Evolutionary conservation across 139 green algal species (phyloP).

Genomic region (Chlorella sp.): DNA sequence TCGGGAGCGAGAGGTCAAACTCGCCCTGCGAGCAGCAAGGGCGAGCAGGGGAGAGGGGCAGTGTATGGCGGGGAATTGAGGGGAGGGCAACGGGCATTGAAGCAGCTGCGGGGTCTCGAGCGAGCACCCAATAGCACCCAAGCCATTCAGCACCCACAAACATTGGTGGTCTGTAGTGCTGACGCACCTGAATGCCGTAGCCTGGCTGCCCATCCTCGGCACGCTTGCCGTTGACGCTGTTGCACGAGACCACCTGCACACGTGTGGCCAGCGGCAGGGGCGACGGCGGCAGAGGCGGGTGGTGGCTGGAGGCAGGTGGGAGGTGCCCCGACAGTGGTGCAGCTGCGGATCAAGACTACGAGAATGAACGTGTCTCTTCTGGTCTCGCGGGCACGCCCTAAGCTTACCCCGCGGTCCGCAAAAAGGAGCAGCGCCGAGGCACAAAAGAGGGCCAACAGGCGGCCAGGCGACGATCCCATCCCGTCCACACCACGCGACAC

Average conservation of each 20-base stretch:
- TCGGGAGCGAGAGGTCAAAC: conserved; percentile 1
- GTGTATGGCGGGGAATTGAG: background rate
- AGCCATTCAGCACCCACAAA: too few species aligned
- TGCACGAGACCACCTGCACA: background rate
- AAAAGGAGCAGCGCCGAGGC: conserved; percentile 13
- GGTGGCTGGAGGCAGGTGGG: background rate
- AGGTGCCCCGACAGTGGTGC: too few species aligned
- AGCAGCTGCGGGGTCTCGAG: background rate
- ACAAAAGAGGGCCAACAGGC: conserved; percentile 10
- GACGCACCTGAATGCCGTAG: conserved; percentile 15
- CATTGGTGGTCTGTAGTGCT: too few species aligned
- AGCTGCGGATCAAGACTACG: too few species aligned
- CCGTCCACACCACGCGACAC: background rate
- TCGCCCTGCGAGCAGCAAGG: conserved; percentile 13
- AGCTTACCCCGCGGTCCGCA: background rate
- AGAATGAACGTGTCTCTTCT: too few species aligned
- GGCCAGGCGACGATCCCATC: background rate
- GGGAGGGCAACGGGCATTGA: background rate
- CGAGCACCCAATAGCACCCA: too few species aligned
- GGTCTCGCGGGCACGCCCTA: background rate
- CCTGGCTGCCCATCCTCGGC: background rate
- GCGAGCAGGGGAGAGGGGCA: background rate
- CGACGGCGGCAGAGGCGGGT: background rate
- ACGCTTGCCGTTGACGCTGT: conserved; percentile 13
- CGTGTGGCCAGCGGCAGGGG: background rate